Evolutionary conservation across 768 basidiomycete genomes (phyloP).

Genomic region (Pulveroboletus ravenelii): DNA sequence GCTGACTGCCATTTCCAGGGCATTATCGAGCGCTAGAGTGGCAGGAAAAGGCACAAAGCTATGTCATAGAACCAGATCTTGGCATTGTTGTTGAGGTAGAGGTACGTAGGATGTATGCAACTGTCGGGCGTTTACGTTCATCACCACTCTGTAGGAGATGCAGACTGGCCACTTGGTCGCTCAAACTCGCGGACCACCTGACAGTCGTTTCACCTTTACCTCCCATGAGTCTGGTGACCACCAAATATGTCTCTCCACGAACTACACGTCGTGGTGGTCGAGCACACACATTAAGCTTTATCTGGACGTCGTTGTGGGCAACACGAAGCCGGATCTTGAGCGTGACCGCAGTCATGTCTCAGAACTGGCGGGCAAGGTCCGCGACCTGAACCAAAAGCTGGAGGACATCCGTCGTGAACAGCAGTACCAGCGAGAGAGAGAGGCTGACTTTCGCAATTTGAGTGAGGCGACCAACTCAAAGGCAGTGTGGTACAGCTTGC

Average conservation of each 20-base stretch:
- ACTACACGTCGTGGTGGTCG: slow-evolving; percentile 86
- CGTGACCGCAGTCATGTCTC: slow-evolving; percentile 84
- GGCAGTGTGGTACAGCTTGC: slow-evolving; percentile 91
- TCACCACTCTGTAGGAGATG: slow-evolving; percentile 59
- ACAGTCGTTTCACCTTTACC: slow-evolving; percentile 95
- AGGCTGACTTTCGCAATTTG: slow-evolving; percentile 82
- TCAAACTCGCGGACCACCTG: slow-evolving; percentile 83
- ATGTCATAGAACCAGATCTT: slow-evolving; percentile 66
- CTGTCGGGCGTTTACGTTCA: neutral
- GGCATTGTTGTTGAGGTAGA: slow-evolving; percentile 91
- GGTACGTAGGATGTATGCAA: slow-evolving; percentile 42
- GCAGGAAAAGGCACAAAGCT: slow-evolving; percentile 66
- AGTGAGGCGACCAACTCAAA: slow-evolving; percentile 88
- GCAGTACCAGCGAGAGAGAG: slow-evolving; percentile 95
- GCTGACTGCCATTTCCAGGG: slow-evolving; percentile 43
- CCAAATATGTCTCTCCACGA: slow-evolving; percentile 91
- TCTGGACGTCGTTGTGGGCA: slow-evolving; percentile 90
- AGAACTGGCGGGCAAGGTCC: slow-evolving; percentile 74
- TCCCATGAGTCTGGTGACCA: slow-evolving; percentile 97
- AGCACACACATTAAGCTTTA: slow-evolving; percentile 89
- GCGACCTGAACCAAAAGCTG: slow-evolving; percentile 90
- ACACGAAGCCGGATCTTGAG: slow-evolving; percentile 79
- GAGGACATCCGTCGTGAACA: slow-evolving; percentile 93
- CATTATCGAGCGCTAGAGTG: slow-evolving; percentile 93
- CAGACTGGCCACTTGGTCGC: slow-evolving; percentile 77